These are phyloP conservation scores for Pseudogymnoascus sp. DNA, from an alignment of 2,329 filamentous ascomycete species.

Conservation along the genomic window DNA sequence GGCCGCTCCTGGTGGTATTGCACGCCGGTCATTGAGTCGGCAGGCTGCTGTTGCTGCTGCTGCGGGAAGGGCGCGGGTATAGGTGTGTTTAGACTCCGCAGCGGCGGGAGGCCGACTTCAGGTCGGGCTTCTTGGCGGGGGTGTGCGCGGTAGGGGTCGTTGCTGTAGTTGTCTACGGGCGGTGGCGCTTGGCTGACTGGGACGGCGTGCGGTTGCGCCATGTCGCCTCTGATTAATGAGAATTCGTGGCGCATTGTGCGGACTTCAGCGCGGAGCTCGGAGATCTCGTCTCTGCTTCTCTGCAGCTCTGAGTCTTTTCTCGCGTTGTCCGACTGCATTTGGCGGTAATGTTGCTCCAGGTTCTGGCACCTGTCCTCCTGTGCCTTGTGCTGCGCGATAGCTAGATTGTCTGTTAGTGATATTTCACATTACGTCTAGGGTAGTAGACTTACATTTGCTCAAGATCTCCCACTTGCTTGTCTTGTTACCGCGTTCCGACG, in stretches of 20 bases:
- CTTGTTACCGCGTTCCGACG: slow-evolving; percentile 72
- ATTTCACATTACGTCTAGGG: background rate
- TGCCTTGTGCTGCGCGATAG: slow-evolving; percentile 52
- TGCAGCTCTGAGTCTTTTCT: background rate
- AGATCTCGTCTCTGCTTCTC: background rate
- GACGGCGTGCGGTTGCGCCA: background rate
- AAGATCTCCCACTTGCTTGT: slow-evolving; percentile 86
- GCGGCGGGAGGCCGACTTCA: slow-evolving; percentile 42
- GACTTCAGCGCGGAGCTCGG: slow-evolving; percentile 25
- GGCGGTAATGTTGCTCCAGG: slow-evolving; percentile 19
- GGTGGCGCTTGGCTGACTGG: slow-evolving; percentile 1
- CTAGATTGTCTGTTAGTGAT: slow-evolving; percentile 30
- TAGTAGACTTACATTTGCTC: slow-evolving; percentile 58
- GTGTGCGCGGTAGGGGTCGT: background rate
- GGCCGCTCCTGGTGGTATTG: slow-evolving; percentile 38
- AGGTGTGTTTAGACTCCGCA: slow-evolving; percentile 39
- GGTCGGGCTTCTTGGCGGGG: slow-evolving; percentile 28
- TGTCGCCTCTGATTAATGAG: slow-evolving; percentile 5
- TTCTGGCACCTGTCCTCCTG: slow-evolving; percentile 34
- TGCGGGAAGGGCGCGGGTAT: background rate
- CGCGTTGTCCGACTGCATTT: slow-evolving; percentile 37
- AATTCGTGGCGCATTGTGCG: slow-evolving; percentile 16
- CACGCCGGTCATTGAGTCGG: slow-evolving; percentile 56
- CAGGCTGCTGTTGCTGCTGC: background rate
- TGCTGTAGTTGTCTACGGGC: slow-evolving; percentile 6